phyloP scores from a whole-genome alignment of 352 stramenopile genomes.

The Pythium oligandrum region DNA sequence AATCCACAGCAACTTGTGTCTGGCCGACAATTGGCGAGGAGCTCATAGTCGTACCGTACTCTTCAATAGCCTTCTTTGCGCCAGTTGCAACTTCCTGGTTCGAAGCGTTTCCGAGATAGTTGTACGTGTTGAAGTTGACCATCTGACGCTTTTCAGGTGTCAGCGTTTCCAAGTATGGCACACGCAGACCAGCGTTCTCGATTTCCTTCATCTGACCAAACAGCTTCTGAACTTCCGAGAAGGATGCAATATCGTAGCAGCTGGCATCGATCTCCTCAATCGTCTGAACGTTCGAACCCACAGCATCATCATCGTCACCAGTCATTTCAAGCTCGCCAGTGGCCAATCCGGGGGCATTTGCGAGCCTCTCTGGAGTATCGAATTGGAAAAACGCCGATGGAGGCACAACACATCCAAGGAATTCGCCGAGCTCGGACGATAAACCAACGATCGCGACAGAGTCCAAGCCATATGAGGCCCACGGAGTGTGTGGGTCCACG shows the following conservation, averaged over 20 bases:
- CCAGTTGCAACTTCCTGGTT: constrained; percentile 45
- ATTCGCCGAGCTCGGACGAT: constrained; percentile 33
- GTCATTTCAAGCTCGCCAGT: constrained; percentile 23
- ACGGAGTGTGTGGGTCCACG: constrained; percentile 19
- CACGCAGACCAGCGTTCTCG: constrained; percentile 51
- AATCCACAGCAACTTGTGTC: constrained; percentile 61
- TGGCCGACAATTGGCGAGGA: constrained; percentile 79
- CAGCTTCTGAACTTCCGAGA: constrained; percentile 62
- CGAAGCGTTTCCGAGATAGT: constrained; percentile 74
- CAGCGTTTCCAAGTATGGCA: constrained; percentile 69
- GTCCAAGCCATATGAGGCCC: constrained; percentile 28
- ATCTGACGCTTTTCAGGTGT: constrained; percentile 65
- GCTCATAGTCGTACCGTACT: constrained; percentile 77
- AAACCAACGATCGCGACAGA: constrained; percentile 34
- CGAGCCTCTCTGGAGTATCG: constrained; percentile 28
- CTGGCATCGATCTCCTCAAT: constrained; percentile 61
- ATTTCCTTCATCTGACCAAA: constrained; percentile 74
- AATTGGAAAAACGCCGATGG: constrained; percentile 36
- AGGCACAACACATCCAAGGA: constrained; percentile 34
- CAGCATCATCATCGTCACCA: constrained; percentile 2
- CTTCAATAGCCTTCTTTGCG: constrained; percentile 54
- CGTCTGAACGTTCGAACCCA: constrained; percentile 9
- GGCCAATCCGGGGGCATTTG: constrained; percentile 23
- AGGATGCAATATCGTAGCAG: constrained; percentile 60
- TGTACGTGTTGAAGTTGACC: constrained; percentile 87